phyloP scores from a whole-genome alignment of 208 protist species.

The Leishmania major region DNA sequence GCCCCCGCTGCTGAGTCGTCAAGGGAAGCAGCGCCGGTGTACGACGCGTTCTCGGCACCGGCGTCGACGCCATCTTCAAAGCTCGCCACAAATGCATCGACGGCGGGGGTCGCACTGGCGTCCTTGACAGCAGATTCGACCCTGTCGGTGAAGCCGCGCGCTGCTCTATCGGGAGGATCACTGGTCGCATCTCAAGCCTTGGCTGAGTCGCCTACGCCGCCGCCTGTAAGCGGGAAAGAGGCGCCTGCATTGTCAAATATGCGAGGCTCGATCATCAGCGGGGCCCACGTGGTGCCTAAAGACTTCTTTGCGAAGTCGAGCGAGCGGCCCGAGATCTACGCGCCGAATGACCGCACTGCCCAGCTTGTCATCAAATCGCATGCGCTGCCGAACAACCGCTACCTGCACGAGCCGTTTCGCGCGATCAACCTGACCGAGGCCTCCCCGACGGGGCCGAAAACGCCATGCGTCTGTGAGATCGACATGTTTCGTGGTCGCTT shows the following conservation, averaged over 20 bases:
- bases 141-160: neutral
- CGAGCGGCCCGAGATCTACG: slow-evolving; percentile 46
- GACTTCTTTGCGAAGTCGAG: slow-evolving; percentile 32
- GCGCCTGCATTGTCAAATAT: neutral
- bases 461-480: slow-evolving; percentile 73
- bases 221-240: neutral
- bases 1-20: neutral
- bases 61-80: neutral
- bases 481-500: slow-evolving; percentile 64
- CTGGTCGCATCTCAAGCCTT: neutral
- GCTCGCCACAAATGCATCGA: neutral
- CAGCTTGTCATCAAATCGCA: slow-evolving; percentile 65
- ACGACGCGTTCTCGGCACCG: neutral
- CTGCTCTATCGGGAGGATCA: neutral
- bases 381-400: slow-evolving; percentile 68
- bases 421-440: slow-evolving; percentile 56
- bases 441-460: slow-evolving; percentile 27
- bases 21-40: neutral
- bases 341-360: slow-evolving; percentile 30
- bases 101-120: neutral
- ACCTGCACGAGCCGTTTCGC: slow-evolving; percentile 64
- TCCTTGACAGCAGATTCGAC: neutral
- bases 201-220: neutral
- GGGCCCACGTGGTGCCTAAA: slow-evolving; percentile 18
- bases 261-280: neutral